These are phyloP conservation scores for Arthroderma uncinatum DNA, from an alignment of 2,329 filamentous ascomycete genomes.

Conservation along the genomic window DNA sequence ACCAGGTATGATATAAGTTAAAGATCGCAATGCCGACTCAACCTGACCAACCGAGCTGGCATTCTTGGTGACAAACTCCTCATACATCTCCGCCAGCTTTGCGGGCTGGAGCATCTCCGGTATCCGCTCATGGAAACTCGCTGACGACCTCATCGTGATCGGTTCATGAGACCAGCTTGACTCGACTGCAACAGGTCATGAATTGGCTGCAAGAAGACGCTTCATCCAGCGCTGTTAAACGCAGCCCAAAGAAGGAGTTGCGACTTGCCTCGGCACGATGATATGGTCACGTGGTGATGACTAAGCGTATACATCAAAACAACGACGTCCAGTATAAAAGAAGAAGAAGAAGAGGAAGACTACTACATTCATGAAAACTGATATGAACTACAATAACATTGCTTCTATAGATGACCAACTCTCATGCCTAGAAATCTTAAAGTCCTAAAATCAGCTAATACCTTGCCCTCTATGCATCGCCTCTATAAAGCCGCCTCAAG, in stretches of 20 bases:
- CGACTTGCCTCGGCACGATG: slow-evolving; percentile 1
- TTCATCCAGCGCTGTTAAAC: neutral
- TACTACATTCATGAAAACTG: too few relatives aligned
- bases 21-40: slow-evolving; percentile 78
- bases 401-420: too few relatives aligned
- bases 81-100: slow-evolving; percentile 32
- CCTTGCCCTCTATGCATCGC: too few relatives aligned
- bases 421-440: too few relatives aligned
- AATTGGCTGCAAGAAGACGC: neutral
- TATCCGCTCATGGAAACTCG: slow-evolving; percentile 21
- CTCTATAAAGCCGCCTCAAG: too few relatives aligned
- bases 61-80: slow-evolving; percentile 88
- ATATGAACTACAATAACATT: too few relatives aligned
- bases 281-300: neutral
- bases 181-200: neutral
- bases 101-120: slow-evolving; percentile 27
- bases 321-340: neutral
- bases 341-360: neutral
- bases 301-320: neutral
- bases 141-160: slow-evolving; percentile 25
- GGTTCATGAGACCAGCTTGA: neutral
- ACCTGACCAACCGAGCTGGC: slow-evolving; percentile 88
- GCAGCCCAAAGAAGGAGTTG: neutral
- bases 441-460: too few relatives aligned
- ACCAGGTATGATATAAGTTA: slow-evolving; percentile 93